Percentiles rank a stretch among this genome's conserved stretches.
Evolutionary conservation across 2,329 filamentous ascomycete species (phyloP).

Genomic region (Colletotrichum destructivum): DNA sequence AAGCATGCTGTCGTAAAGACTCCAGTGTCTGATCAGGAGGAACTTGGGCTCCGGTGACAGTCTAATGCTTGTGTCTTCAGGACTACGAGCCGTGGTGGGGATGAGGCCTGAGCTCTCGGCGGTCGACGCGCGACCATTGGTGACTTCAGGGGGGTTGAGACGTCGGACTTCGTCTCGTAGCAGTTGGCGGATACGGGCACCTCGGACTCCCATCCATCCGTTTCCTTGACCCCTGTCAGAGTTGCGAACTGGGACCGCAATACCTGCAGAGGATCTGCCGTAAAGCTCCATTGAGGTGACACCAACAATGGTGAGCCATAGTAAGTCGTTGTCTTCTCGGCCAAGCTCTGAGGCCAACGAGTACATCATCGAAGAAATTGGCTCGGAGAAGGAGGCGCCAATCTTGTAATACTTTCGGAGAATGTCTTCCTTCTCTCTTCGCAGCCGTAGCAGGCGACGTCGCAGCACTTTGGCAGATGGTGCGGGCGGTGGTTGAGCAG

Average conservation of each 20-base stretch:
- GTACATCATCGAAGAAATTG: slow-evolving; percentile 94
- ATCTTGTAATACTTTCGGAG: slow-evolving; percentile 88
- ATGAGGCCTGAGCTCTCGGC: slow-evolving; percentile 85
- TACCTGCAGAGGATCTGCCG: slow-evolving; percentile 85
- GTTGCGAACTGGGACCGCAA: slow-evolving; percentile 73
- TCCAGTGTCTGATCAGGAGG: slow-evolving; percentile 95
- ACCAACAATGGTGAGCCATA: slow-evolving; percentile 96
- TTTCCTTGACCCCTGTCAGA: slow-evolving; percentile 71
- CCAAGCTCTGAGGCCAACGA: slow-evolving; percentile 95
- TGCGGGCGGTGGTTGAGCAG: slow-evolving; percentile 70
- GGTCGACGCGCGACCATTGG: slow-evolving; percentile 72
- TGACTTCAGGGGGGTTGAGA: slow-evolving; percentile 83
- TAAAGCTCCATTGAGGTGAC: slow-evolving; percentile 95
- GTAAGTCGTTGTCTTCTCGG: slow-evolving; percentile 94
- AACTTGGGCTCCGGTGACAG: slow-evolving; percentile 95
- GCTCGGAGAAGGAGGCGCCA: slow-evolving; percentile 93
- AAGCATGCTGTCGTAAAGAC: slow-evolving; percentile 97
- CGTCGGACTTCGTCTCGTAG: slow-evolving; percentile 94
- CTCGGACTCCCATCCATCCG: slow-evolving; percentile 87
- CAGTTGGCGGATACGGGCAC: slow-evolving; percentile 86
- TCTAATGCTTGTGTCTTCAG: slow-evolving; percentile 92
- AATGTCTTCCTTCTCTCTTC: slow-evolving; percentile 82
- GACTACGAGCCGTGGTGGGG: slow-evolving; percentile 87
- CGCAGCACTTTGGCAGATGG: slow-evolving; percentile 82
- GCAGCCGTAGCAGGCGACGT: slow-evolving; percentile 80